A percentile compares a stretch with the other conserved stretches of the same genome.
Conservation (phyloP, 345 rosid species). For the Bruguiera sexangula region DNA sequence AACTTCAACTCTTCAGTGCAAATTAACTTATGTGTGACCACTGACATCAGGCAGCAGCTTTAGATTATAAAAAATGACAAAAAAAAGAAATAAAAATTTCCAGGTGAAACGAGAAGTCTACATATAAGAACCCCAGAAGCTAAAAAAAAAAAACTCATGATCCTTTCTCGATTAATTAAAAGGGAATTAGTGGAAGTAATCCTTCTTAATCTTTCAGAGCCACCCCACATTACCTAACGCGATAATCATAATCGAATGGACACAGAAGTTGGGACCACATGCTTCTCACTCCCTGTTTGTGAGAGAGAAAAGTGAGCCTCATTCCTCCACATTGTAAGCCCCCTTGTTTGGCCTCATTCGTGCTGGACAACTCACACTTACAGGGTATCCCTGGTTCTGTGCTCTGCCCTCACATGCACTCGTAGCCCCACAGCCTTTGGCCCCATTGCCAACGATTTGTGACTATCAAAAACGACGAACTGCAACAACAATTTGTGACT, state of each 20-base stretch:
- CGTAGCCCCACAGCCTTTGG: conserved; percentile 10
- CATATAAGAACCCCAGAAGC: too few species aligned
- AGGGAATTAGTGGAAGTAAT: too few species aligned
- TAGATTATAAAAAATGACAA: too few species aligned
- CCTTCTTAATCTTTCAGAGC: too few species aligned
- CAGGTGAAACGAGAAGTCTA: too few species aligned
- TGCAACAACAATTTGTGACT: not conserved
- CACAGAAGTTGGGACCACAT: not conserved
- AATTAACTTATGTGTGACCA: too few species aligned
- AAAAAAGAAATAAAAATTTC: too few species aligned
- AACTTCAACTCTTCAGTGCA: too few species aligned
- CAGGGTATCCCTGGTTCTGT: conserved; percentile 10
- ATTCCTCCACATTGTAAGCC: not conserved
- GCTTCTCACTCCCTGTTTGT: not conserved
- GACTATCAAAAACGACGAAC: not conserved
- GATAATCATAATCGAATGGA: too few species aligned
- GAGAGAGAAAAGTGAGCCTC: not conserved
- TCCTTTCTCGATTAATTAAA: too few species aligned
- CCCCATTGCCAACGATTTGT: conserved; percentile 4
- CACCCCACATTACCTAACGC: not conserved
- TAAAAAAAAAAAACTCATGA: too few species aligned
- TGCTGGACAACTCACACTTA: conserved; percentile 39
- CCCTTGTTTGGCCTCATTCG: not conserved
- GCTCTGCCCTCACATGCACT: conserved; percentile 34
- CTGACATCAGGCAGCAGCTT: too few species aligned